phyloP scores from a whole-genome alignment of 345 rosid genomes.

The Bruguiera gymnorhiza region DNA sequence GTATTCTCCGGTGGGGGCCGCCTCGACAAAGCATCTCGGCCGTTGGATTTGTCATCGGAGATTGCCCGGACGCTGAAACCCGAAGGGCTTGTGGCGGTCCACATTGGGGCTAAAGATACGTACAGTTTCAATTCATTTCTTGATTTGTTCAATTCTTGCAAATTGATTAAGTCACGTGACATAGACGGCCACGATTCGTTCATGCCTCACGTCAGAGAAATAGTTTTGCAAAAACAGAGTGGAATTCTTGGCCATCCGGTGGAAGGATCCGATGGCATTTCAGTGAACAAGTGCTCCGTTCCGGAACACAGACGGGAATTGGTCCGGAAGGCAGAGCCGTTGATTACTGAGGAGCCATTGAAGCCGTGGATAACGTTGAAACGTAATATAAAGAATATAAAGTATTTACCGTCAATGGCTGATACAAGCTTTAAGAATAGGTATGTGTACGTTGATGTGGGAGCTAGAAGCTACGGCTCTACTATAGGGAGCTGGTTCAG shows the following conservation, averaged over 20 bases:
- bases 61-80: conserved; percentile 76
- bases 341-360: conserved; percentile 74
- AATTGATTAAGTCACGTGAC: conserved; percentile 56
- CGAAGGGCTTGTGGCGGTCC: conserved; percentile 76
- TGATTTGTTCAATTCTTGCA: conserved; percentile 88
- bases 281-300: conserved; percentile 51
- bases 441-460: conserved; percentile 89
- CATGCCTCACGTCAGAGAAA: conserved; percentile 59
- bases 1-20: conserved; percentile 76
- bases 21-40: conserved; percentile 48
- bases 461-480: conserved; percentile 93
- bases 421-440: conserved; percentile 89
- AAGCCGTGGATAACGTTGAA: conserved; percentile 97
- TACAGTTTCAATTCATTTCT: conserved; percentile 93
- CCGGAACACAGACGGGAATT: conserved; percentile 59
- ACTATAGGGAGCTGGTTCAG: conserved; percentile 96
- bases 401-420: conserved; percentile 74
- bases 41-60: conserved; percentile 73
- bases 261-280: conserved; percentile 31
- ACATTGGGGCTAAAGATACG: conserved; percentile 79
- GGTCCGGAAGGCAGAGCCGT: conserved; percentile 66
- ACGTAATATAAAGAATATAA: conserved; percentile 64
- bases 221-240: conserved; percentile 51
- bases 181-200: conserved; percentile 64
- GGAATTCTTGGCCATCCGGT: conserved; percentile 24